These are phyloP conservation scores for Candida broadrunensis DNA, from an alignment of 805 yeast species.

Conservation along the genomic window DNA sequence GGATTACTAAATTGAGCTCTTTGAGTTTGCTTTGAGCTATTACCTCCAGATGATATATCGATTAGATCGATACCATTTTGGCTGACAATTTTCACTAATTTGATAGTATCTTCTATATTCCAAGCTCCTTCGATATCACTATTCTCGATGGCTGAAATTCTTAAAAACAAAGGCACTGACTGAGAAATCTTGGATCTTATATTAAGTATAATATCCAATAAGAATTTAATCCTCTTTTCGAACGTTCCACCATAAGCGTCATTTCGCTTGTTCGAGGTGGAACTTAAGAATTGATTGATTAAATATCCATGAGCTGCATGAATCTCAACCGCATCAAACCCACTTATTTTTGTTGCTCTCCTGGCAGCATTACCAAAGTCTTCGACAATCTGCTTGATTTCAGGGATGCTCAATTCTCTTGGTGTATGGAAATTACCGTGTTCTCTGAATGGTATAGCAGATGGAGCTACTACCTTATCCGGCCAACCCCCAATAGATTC, in stretches of 20 bases:
- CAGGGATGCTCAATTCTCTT: slow-evolving; percentile 39
- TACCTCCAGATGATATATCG: slow-evolving; percentile 57
- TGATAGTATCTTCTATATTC: slow-evolving; percentile 43
- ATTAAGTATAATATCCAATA: slow-evolving; percentile 46
- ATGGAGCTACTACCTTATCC: slow-evolving; percentile 44
- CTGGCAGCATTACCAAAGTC: slow-evolving; percentile 46
- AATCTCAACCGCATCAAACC: slow-evolving; percentile 63
- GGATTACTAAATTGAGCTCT: slow-evolving; percentile 10
- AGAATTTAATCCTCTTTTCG: slow-evolving; percentile 53
- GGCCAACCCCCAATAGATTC: slow-evolving; percentile 40
- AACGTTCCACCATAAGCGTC: slow-evolving; percentile 65
- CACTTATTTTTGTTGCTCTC: slow-evolving; percentile 46
- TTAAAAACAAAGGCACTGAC: slow-evolving; percentile 44
- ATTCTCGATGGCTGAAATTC: slow-evolving; percentile 47
- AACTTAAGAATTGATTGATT: slow-evolving; percentile 45
- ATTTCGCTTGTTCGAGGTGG: slow-evolving; percentile 47
- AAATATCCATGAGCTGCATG: slow-evolving; percentile 67
- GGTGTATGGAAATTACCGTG: slow-evolving; percentile 30
- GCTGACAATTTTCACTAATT: slow-evolving; percentile 36
- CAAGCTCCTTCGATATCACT: slow-evolving; percentile 37
- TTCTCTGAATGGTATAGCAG: slow-evolving; percentile 32
- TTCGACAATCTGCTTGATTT: slow-evolving; percentile 39
- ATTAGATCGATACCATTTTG: slow-evolving; percentile 48
- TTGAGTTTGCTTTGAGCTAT: slow-evolving; percentile 26
- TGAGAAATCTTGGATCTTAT: slow-evolving; percentile 36